A percentile compares a stretch with the other conserved stretches of the same genome.
These are phyloP conservation scores for Chaetomium strumarium DNA, from an alignment of 2,329 filamentous ascomycete species.

Conservation along the genomic window DNA sequence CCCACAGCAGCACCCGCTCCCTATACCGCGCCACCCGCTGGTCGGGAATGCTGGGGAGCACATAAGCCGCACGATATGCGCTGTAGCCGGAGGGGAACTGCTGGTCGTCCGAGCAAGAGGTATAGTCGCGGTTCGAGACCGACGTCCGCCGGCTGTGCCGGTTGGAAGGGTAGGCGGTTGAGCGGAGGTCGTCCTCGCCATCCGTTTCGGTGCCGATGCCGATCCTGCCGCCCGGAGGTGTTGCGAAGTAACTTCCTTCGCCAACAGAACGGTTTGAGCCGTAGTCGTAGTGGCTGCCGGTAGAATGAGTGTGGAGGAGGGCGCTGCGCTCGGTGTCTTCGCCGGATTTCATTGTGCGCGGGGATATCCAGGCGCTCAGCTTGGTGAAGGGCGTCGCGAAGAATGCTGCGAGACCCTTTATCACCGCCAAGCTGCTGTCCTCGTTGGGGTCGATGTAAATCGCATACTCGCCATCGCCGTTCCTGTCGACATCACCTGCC, in stretches of 20 bases:
- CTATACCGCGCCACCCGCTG: constrained; percentile 46
- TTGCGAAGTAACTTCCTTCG: constrained; percentile 24
- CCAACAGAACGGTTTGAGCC: constrained; percentile 16
- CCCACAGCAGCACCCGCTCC: constrained; percentile 51
- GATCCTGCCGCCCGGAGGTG: constrained; percentile 26
- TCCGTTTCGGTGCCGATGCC: constrained; percentile 34
- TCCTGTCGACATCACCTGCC: constrained; percentile 43
- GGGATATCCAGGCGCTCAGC: constrained; percentile 46
- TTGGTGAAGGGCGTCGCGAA: constrained; percentile 45
- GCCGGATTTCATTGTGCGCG: constrained; percentile 17
- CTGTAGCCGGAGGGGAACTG: constrained; percentile 48
- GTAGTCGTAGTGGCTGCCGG: constrained; percentile 20
- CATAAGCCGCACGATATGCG: constrained; percentile 43
- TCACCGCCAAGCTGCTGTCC: constrained; percentile 53
- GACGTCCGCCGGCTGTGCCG: constrained; percentile 14
- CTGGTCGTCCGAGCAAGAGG: constrained; percentile 35
- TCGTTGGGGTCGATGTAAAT: constrained; percentile 71
- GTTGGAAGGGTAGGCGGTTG: too few relatives aligned
- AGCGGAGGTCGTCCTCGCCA: constrained; percentile 37
- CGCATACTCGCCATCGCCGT: constrained; percentile 50
- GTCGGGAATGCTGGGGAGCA: constrained; percentile 44
- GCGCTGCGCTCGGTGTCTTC: constrained; percentile 23
- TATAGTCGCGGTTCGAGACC: constrained; percentile 25
- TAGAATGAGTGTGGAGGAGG: constrained; percentile 27
- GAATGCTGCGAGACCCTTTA: constrained; percentile 52